Base-by-base conservation (phyloP, 164 flowering plant genomes). In the Macadamia tetraphylla region DNA sequence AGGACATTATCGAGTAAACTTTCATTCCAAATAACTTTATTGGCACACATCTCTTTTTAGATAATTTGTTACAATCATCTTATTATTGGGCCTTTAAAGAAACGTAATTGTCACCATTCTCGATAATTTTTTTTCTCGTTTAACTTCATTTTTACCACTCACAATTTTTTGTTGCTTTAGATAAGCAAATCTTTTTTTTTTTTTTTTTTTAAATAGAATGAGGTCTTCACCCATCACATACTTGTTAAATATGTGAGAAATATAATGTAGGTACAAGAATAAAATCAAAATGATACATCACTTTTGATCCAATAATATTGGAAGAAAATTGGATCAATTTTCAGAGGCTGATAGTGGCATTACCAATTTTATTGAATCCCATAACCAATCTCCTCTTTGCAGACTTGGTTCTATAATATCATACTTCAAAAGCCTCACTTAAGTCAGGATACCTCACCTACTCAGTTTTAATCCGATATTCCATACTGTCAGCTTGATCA, bases 391-490 rank as follows among this genome's bases (percentile, higher is more conserved):
- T 87, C 75, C 98, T 83, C 84, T 85, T 88, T 11, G 97, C 94
- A 53, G 98, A 86, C 76, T 94, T 94, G 66, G 90, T 85, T 72
- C 98, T 88, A 70, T 82, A 89, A 77, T 96, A 91, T 96, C 98
- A 94, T 2, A 94, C 78, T 73, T 94, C 97, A 74, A 94, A 93
- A 11, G 98, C 98, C 69, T 93, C 97, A 29, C 85, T 93, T 74
- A 91, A 70, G 69, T 93, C 98, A 2, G 97, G 98, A 78, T 76
- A 92, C 56, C 58, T 83, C 15, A 80, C 74, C 69, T 87, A 83
- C 58, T 79, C 82, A 0, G 74, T 49, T 44, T 72, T 76, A 86
- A 94, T 85, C 98, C 97, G 89, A n/a, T 91, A 91, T 9, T 82
- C 79, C 49, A 89, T 76, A 61, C 91, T 78, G 15, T 89, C 94